Evolutionary conservation across 2,329 filamentous ascomycete genomes (phyloP).

Genomic region (Rasamsonia emersonii): DNA sequence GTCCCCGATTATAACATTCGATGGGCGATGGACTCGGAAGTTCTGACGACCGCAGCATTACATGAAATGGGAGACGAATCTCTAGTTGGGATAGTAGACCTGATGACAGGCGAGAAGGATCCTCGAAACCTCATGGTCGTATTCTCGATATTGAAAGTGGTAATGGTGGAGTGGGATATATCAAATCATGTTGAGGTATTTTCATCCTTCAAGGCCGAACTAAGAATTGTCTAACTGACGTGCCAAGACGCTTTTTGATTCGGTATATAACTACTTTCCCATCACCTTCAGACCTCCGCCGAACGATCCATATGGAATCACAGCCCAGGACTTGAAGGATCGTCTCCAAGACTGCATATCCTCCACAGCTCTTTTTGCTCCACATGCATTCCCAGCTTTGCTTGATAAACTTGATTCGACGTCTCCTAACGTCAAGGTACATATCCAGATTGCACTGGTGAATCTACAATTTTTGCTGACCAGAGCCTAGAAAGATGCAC

Average conservation of each 20-base stretch:
- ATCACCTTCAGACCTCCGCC: conserved; percentile 63
- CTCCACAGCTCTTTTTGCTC: conserved; percentile 54
- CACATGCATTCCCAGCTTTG: conserved; percentile 57
- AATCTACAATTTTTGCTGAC: background rate
- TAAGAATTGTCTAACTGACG: conserved; percentile 11
- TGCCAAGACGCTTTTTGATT: conserved; percentile 50
- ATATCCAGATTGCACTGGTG: conserved; percentile 5
- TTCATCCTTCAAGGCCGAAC: background rate
- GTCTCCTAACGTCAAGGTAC: conserved; percentile 57
- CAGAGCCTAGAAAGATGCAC: conserved; percentile 47
- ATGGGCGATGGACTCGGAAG: background rate
- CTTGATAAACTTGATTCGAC: conserved; percentile 63
- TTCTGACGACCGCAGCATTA: conserved; percentile 33
- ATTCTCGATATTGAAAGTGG: conserved; percentile 57
- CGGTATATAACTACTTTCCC: conserved; percentile 64
- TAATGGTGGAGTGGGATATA: conserved; percentile 62
- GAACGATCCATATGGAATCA: conserved; percentile 62
- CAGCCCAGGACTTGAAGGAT: conserved; percentile 58
- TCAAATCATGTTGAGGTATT: conserved; percentile 49
- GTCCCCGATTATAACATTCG: conserved; percentile 4
- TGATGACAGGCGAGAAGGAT: conserved; percentile 61
- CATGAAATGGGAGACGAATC: conserved; percentile 52
- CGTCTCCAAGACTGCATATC: conserved; percentile 57
- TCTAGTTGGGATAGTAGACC: conserved; percentile 52
- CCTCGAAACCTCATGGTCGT: conserved; percentile 62